These are phyloP conservation scores for Cryptosporidium ubiquitum DNA, from an alignment of 169 alveolate genomes.

Conservation along the genomic window DNA sequence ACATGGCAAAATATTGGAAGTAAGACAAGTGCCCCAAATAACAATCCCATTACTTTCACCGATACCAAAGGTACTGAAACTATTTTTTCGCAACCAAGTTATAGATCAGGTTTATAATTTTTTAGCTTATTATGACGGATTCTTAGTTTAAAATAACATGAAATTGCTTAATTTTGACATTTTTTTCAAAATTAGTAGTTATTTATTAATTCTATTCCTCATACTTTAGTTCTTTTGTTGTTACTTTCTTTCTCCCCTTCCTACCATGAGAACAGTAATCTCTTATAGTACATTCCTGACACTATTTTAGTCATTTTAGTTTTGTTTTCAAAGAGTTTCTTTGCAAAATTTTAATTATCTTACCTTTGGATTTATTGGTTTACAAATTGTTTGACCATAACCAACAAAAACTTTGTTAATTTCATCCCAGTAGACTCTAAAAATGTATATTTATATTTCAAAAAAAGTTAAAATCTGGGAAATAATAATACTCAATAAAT, in stretches of 20 bases:
- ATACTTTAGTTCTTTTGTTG: background rate
- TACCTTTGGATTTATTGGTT: constrained; percentile 83
- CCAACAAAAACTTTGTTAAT: constrained; percentile 93
- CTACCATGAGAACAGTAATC: constrained; percentile 33
- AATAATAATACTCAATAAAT: background rate
- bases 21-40: constrained; percentile 56
- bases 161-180: background rate
- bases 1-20: constrained; percentile 68
- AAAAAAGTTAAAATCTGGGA: background rate
- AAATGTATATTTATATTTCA: background rate
- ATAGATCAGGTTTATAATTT: constrained; percentile 33
- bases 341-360: background rate
- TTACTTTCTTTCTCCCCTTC: background rate
- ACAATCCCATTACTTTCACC: constrained; percentile 11
- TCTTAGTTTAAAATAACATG: background rate
- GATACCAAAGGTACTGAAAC: constrained; percentile 61
- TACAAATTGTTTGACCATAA: constrained; percentile 95
- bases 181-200: background rate
- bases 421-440: constrained; percentile 88
- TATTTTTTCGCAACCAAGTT: constrained; percentile 44
- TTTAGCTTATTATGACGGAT: background rate
- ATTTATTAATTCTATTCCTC: background rate
- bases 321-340: background rate
- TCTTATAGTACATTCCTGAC: constrained; percentile 32
- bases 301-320: background rate